Base-by-base conservation (phyloP, 139 green algal genomes). In the Chlamydomonas incerta region DNA sequence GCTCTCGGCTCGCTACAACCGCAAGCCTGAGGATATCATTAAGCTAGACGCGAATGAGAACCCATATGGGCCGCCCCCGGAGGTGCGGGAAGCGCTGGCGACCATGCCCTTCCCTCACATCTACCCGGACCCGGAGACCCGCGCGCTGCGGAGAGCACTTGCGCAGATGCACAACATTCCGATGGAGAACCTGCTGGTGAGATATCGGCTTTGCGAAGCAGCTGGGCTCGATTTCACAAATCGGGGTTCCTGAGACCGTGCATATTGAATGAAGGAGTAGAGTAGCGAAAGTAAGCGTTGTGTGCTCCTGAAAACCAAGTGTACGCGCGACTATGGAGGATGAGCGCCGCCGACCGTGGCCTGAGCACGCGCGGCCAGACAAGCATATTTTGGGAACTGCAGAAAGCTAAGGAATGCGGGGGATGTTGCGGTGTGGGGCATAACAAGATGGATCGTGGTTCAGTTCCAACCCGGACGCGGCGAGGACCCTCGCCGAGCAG, bases 21-120 rank as follows among this genome's bases (percentile, higher is more conserved):
- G 92, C 28, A 87, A 69, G 41, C 94, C 96, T 3, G 81, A 97
- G 73, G 94, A 99, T 50, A 99, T 99, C 79, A 92, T 99, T 23
- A 99, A 99, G 93, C 95, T 99, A 37, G 98, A 99, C 68, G 98
- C 98, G 3, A 99, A 99, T 85, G 98, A 99, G 83, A 99, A 99
- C 81, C 97, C 97, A 8, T 99, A 99, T 85, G 98, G 98, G 15
- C 98, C 98, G 2, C 97, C 98, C 9, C 97, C 97, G 3, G 97
- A 99, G 87, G 98, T 99, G 20, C 81, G 92, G 17, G 65, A 95
- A 47, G 98, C 98, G 13, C 88, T 99, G n/a, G 96, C 88, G 9
- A 90, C 63, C 3, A 96, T 99, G 93, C 17, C 88, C 0, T 99
- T 97, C 80, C 95, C 98, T 0, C 94, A 99, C 88, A 98, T 99